Base-by-base conservation (phyloP, 108 stramenopile species). In the Mediolabrus comicus region DNA sequence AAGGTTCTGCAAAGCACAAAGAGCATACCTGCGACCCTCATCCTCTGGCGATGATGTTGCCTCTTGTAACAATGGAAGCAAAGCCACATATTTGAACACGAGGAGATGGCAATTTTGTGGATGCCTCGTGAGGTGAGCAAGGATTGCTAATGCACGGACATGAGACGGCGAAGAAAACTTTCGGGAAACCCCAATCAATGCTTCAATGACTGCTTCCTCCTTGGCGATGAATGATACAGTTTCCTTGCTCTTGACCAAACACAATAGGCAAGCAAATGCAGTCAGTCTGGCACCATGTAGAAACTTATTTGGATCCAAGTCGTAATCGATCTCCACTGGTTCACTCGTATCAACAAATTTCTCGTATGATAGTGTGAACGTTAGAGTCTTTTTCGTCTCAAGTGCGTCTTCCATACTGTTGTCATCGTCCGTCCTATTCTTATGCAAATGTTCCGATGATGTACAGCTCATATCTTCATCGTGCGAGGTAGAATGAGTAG, bases 221-320 rank as follows among this genome's bases (percentile, higher is more conserved):
- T 88, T 53, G 9, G 88, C 85, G 51, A 93, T 55, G 24, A 74
- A 53, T 53, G 22, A 8, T 19, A 19, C 83, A 77, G 89, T 93
- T 46, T 93, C 92, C 57, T 87, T 86, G 62, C 85, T 86, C 74
- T 93, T 93, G 32, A 84, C 80, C 54, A 93, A 64, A 61, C 88
- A 84, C 17, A 72, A 62, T 2, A 89, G 73, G 27, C 81, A 58
- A 25, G 89, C 92, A 79, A 93, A 90, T 10, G 81, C 71, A 53
- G 85, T 87, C 43, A 81, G 62, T 8, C 87, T 84, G 3, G 88
- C 71, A 11, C 75, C 83, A 55, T 85, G 85, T 33, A 86, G 52
- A 52, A 73, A 80, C 32, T 71, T 51, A 53, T 86, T 82, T 1
- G 84, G 83, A 61, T 85, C 85, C n/a, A 75, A 61, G 65, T 90